Conservation (phyloP, 2,329 filamentous ascomycete genomes). For the Dendrostoma leiphaemia region DNA sequence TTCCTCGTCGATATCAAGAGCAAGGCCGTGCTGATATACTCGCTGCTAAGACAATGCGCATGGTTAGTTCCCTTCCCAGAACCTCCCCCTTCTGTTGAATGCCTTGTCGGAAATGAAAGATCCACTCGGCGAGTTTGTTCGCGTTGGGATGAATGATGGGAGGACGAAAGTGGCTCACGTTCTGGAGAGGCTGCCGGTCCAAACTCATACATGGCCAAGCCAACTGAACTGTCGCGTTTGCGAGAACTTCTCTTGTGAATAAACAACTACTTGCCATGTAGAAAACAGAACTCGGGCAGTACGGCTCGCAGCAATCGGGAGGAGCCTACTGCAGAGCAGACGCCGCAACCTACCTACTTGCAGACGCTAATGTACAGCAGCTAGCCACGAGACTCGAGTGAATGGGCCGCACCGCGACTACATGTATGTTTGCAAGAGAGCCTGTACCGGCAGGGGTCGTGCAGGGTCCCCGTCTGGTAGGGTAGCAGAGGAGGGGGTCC, state of each 20-base stretch:
- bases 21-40: constrained; percentile 11
- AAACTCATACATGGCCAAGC: constrained; percentile 10
- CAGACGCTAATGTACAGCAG: constrained; percentile 23
- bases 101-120: not conserved
- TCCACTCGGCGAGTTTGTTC: not conserved
- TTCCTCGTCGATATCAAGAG: constrained; percentile 13
- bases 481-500: constrained; percentile 22
- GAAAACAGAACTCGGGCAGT: constrained; percentile 1
- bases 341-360: constrained; percentile 31
- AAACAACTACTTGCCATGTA: not conserved
- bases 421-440: constrained; percentile 38
- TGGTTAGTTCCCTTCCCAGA: constrained; percentile 16
- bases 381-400: constrained; percentile 28
- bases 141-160: not conserved
- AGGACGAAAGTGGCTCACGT: constrained; percentile 10
- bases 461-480: constrained; percentile 14
- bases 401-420: constrained; percentile 27
- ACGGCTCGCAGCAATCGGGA: constrained; percentile 10
- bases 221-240: constrained; percentile 7
- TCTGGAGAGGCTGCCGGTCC: not conserved
- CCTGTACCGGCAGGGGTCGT: constrained; percentile 37
- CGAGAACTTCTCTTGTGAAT: not conserved
- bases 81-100: constrained; percentile 10
- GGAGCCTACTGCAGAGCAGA: constrained; percentile 27
- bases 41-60: constrained; percentile 15